Evolutionary conservation across 306 rosid species (phyloP).

Genomic region (Carpinus viminea): DNA sequence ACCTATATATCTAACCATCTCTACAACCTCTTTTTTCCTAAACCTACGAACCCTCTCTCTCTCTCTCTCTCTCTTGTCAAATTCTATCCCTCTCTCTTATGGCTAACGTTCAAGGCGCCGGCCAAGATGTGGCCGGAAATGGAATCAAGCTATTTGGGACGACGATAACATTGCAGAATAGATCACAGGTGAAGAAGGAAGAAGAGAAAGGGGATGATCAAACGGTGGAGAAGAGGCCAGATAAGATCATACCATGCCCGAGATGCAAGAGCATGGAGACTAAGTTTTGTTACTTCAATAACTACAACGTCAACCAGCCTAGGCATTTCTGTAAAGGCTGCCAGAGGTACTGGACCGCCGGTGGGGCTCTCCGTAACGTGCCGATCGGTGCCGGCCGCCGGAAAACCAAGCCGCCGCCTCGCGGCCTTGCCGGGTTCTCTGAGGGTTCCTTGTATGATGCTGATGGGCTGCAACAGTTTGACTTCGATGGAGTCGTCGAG

Average conservation of each 20-base stretch:
- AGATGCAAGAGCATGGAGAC: constrained; percentile 96
- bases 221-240: constrained; percentile 54
- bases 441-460: constrained; percentile 47
- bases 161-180: constrained; percentile 50
- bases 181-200: constrained; percentile 38
- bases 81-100: constrained; percentile 35
- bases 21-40: constrained; percentile 5
- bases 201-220: constrained; percentile 35
- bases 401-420: constrained; percentile 57
- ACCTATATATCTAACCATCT: constrained; percentile 1
- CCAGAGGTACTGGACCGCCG: constrained; percentile 93
- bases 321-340: constrained; percentile 90
- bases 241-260: constrained; percentile 76
- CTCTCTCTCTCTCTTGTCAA: not conserved
- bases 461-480: constrained; percentile 49
- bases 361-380: constrained; percentile 89
- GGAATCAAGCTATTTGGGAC: constrained; percentile 82
- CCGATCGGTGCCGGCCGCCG: constrained; percentile 83
- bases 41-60: not conserved
- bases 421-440: constrained; percentile 31
- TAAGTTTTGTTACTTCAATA: constrained; percentile 93
- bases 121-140: constrained; percentile 43
- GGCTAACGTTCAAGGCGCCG: constrained; percentile 41
- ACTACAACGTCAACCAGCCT: constrained; percentile 92
- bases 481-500: constrained; percentile 46